Conservation (phyloP, 2,329 filamentous ascomycete genomes). For the Exophiala aquamarina region DNA sequence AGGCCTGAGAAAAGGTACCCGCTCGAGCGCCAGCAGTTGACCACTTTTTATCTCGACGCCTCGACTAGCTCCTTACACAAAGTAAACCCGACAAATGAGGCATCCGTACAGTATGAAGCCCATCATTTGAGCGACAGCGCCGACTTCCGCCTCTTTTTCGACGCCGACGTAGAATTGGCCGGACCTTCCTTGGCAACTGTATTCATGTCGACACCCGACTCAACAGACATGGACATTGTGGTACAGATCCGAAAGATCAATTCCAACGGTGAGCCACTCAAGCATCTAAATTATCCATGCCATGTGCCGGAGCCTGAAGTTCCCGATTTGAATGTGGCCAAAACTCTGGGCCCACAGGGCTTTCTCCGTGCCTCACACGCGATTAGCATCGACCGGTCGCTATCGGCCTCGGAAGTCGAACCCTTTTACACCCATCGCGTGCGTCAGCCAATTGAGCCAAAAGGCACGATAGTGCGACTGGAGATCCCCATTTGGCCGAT, state of each 20-base stretch:
- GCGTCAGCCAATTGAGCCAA: conserved; percentile 39
- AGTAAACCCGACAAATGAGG: too few species aligned
- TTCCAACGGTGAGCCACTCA: conserved; percentile 42
- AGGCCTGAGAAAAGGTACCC: not conserved
- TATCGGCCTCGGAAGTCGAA: conserved; percentile 21
- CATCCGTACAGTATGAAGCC: too few species aligned
- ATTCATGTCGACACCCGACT: conserved; percentile 43
- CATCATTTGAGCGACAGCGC: too few species aligned
- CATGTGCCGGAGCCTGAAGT: conserved; percentile 38
- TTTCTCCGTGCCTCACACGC: conserved; percentile 45
- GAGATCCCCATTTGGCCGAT: conserved; percentile 51
- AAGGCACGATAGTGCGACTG: conserved; percentile 43
- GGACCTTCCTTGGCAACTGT: conserved; percentile 48
- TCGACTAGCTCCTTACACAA: not conserved
- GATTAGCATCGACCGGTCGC: conserved; percentile 35
- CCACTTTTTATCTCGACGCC: not conserved
- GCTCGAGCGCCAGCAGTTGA: not conserved
- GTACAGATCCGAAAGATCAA: conserved; percentile 46
- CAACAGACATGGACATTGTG: conserved; percentile 47
- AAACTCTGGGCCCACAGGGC: conserved; percentile 44
- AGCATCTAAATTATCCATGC: conserved; percentile 46
- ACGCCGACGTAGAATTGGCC: conserved; percentile 33
- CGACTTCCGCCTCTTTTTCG: conserved; percentile 10
- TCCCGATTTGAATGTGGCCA: conserved; percentile 38
- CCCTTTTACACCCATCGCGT: conserved; percentile 41